Evolutionary conservation across 495 filamentous ascomycete genomes (phyloP).

Genomic region (Penicillium bialowiezense): DNA sequence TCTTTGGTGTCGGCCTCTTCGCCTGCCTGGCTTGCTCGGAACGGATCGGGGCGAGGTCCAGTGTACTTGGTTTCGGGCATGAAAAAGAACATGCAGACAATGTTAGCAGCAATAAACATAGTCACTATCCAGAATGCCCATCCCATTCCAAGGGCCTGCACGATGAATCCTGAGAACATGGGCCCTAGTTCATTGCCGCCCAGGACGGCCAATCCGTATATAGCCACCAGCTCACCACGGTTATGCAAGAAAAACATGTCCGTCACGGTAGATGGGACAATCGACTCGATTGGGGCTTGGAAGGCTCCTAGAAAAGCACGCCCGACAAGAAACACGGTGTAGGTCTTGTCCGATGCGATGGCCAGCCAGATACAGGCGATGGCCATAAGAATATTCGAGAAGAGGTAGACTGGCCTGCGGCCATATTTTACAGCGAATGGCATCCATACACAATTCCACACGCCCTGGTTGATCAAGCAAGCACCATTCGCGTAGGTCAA

Average conservation of each 20-base stretch:
- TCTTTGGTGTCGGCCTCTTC: neutral
- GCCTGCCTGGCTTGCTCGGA: neutral
- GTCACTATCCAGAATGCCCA: slow-evolving; percentile 50
- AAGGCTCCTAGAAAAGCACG: slow-evolving; percentile 49
- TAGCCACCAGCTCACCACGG: slow-evolving; percentile 44
- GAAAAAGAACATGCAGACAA: slow-evolving; percentile 47
- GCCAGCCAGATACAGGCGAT: slow-evolving; percentile 45
- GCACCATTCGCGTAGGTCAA: slow-evolving; percentile 13
- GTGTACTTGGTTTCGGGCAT: slow-evolving; percentile 52
- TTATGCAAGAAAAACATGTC: slow-evolving; percentile 60
- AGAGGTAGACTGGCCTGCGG: slow-evolving; percentile 47
- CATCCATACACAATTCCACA: slow-evolving; percentile 54
- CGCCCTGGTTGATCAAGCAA: slow-evolving; percentile 28
- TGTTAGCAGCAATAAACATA: slow-evolving; percentile 41
- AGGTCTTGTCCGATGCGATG: slow-evolving; percentile 33
- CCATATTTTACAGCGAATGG: slow-evolving; percentile 54
- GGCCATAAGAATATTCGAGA: slow-evolving; percentile 21
- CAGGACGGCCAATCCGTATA: slow-evolving; percentile 45
- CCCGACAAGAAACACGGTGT: slow-evolving; percentile 39
- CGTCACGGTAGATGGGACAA: slow-evolving; percentile 49
- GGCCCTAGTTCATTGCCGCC: slow-evolving; percentile 45
- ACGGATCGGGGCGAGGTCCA: slow-evolving; percentile 11
- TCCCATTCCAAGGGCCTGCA: slow-evolving; percentile 45
- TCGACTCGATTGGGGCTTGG: slow-evolving; percentile 49
- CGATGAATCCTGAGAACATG: slow-evolving; percentile 50